A percentile compares a stretch with the other conserved stretches of the same genome.
Evolutionary conservation across 176 grass and related monocot genomes (phyloP).

Genomic region (Eragrostis nindensis): DNA sequence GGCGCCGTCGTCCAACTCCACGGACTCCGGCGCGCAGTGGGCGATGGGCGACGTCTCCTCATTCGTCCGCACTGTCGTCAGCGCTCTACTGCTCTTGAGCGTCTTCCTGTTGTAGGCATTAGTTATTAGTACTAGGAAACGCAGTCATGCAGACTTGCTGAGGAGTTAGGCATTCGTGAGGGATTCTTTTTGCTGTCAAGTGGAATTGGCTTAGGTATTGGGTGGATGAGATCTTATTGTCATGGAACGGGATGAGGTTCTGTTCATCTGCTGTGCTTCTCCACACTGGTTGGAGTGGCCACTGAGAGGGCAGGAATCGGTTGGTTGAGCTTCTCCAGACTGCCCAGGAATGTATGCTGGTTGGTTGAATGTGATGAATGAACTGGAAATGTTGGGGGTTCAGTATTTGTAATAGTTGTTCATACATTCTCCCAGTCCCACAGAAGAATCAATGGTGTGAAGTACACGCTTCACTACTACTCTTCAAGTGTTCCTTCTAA

Average conservation of each 20-base stretch:
- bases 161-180: slow-evolving; percentile 37
- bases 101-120: slow-evolving; percentile 51
- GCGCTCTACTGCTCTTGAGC: slow-evolving; percentile 39
- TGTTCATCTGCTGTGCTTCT: neutral
- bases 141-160: slow-evolving; percentile 19
- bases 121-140: slow-evolving; percentile 17
- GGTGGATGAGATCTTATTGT: slow-evolving; percentile 8
- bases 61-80: slow-evolving; percentile 15
- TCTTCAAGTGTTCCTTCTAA: neutral
- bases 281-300: slow-evolving; percentile 20
- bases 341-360: neutral
- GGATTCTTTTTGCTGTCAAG: slow-evolving; percentile 43
- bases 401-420: neutral
- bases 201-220: slow-evolving; percentile 33
- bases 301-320: neutral
- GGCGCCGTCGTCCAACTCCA: slow-evolving; percentile 81
- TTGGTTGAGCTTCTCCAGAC: too few relatives aligned
- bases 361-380: neutral
- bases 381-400: neutral
- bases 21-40: slow-evolving; percentile 41
- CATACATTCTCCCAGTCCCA: neutral
- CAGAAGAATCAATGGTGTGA: neutral
- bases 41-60: slow-evolving; percentile 31
- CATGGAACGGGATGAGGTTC: slow-evolving; percentile 27
- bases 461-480: neutral